Percentiles rank a stretch among this genome's conserved stretches.
phyloP scores from a whole-genome alignment of 345 rosid genomes.

The Iberis pinnata region DNA sequence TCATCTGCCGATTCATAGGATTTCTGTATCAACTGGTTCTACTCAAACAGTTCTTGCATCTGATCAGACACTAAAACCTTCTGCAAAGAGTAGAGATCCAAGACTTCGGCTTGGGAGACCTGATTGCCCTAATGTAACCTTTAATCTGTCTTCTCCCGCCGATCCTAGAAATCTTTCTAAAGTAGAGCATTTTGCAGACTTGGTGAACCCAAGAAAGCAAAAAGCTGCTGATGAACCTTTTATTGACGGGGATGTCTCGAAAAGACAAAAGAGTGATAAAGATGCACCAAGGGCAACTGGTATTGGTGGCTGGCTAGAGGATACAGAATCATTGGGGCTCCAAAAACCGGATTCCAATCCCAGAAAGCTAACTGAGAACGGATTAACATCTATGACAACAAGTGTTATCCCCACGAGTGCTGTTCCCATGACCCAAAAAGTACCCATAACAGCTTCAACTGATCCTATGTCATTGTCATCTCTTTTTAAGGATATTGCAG shows the following conservation, averaged over 20 bases:
- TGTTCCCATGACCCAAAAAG: slow-evolving; percentile 34
- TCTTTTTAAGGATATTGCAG: slow-evolving; percentile 60
- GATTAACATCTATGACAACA: slow-evolving; percentile 27
- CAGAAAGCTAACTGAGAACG: slow-evolving; percentile 39
- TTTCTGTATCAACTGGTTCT: slow-evolving; percentile 11
- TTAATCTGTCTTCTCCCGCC: slow-evolving; percentile 25
- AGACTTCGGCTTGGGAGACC: slow-evolving; percentile 63
- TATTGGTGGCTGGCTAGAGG: slow-evolving; percentile 72
- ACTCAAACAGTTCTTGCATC: slow-evolving; percentile 31
- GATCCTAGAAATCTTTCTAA: slow-evolving; percentile 30
- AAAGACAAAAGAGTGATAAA: slow-evolving; percentile 47
- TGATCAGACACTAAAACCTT: slow-evolving; percentile 39
- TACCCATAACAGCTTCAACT: slow-evolving; percentile 28
- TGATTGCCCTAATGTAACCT: slow-evolving; percentile 38
- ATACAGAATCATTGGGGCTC: slow-evolving; percentile 27
- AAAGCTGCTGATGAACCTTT: slow-evolving; percentile 45
- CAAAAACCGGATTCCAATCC: slow-evolving; percentile 36
- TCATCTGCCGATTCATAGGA: slow-evolving; percentile 5
- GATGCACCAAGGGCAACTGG: slow-evolving; percentile 37
- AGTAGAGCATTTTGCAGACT: slow-evolving; percentile 38
- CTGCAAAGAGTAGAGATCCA: slow-evolving; percentile 83
- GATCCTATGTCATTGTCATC: slow-evolving; percentile 39
- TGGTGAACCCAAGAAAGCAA: slow-evolving; percentile 50
- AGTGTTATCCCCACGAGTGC: slow-evolving; percentile 29
- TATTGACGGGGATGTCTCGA: slow-evolving; percentile 47